Base-by-base conservation (phyloP, 2,329 filamentous ascomycete species). In the Penicillium sp. region DNA sequence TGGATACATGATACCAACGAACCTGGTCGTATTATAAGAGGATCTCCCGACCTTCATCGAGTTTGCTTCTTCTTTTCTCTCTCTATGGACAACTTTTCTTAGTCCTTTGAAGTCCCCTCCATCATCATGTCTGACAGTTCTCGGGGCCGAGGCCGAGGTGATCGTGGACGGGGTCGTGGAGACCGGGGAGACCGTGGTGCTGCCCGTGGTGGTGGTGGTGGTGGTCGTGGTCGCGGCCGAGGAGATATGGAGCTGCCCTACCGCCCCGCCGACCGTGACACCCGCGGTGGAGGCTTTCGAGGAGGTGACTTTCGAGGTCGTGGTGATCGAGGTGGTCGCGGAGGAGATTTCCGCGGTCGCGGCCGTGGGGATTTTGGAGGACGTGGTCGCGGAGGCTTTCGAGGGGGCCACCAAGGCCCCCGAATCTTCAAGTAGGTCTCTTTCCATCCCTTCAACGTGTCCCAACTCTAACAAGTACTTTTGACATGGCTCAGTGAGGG, bases 351-450 rank as follows among this genome's bases (percentile, higher is more conserved):
- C 21, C 39, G 60, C 19, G 49, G 58, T 17, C 42, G 59, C 15
- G 46, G 56, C 39, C 45, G 56, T 40, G 51, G 52, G 41, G 48
- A 45, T 13, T 36, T 39, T 23, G 21, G 7, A 23, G 56, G 28
- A 19, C 41, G 41, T 7, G 44, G 46, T 29, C 19, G 34, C 17
- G 28, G 47, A 19, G 40, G 49, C 4, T 37, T 40, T 10, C 33
- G 49, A 10, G 53, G 59, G 15, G 54, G 53, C 16, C 45, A 51
- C 27, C 36, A 50, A 14, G 54, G 53, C 20, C 55, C 58, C 2
- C 29, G 36, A 2, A 58, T 65, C 30, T 65, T 58, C 37, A 47
- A 48, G 57, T 68, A 45, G 47, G 63, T 62, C 11, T 7, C 10
- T n/a, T 4, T 17, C 17, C 23, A 10, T 15, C 17, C 18, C 17